A percentile compares a stretch with the other conserved stretches of the same genome.
These are phyloP conservation scores for Barnettozyma sp. DNA, from an alignment of 805 yeast genomes.

Conservation along the genomic window DNA sequence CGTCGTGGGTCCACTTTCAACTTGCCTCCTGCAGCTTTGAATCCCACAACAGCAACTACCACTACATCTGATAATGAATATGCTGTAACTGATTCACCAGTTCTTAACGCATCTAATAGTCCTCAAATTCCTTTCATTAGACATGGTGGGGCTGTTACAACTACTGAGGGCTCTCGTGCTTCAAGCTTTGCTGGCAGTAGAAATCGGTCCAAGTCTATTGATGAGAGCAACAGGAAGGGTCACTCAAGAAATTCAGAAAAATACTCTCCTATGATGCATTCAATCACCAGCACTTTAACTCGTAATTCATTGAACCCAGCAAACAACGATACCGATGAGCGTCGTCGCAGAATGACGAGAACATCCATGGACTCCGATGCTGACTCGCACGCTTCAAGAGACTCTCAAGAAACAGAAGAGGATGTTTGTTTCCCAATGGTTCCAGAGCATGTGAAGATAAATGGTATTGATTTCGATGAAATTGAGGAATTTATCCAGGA, in stretches of 20 bases:
- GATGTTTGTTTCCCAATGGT: slow-evolving; percentile 96
- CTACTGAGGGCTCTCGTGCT: slow-evolving; percentile 2
- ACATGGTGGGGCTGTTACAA: not conserved
- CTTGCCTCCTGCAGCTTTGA: slow-evolving; percentile 22
- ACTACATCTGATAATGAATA: not conserved
- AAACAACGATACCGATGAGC: slow-evolving; percentile 32
- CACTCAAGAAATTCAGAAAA: slow-evolving; percentile 17
- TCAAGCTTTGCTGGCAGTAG: slow-evolving; percentile 12
- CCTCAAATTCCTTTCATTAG: not conserved
- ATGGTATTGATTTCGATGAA: slow-evolving; percentile 88
- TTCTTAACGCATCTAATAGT: not conserved
- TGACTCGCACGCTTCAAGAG: slow-evolving; percentile 67
- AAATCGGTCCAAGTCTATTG: slow-evolving; percentile 27
- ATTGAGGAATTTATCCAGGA: slow-evolving; percentile 73
- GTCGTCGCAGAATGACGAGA: slow-evolving; percentile 28
- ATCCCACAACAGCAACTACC: slow-evolving; percentile 3
- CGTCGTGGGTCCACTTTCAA: slow-evolving; percentile 24
- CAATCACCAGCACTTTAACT: slow-evolving; percentile 17
- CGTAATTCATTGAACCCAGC: slow-evolving; percentile 18
- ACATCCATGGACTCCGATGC: slow-evolving; percentile 50
- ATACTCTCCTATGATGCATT: slow-evolving; percentile 21
- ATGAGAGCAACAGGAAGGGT: slow-evolving; percentile 32
- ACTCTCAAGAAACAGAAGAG: slow-evolving; percentile 88
- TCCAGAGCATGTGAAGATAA: slow-evolving; percentile 52
- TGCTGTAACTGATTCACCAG: slow-evolving; percentile 3